Conservation (phyloP, 345 rosid genomes). For the Eucalyptus albens region DNA sequence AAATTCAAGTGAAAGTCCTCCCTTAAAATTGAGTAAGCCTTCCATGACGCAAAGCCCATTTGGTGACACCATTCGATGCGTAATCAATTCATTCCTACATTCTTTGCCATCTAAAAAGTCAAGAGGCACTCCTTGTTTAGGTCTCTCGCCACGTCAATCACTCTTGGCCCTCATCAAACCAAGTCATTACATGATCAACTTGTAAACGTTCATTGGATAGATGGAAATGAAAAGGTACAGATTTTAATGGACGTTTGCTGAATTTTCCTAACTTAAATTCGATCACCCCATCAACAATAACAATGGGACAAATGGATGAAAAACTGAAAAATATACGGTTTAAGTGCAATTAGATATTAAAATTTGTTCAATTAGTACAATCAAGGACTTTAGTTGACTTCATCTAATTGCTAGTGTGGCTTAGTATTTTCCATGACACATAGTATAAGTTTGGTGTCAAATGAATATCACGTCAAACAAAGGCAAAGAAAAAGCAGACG, state of each 20-base stretch:
- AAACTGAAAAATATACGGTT: fast-evolving
- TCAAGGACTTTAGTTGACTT: neutral
- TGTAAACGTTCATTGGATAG: fast-evolving
- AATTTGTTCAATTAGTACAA: neutral
- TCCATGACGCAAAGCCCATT: neutral
- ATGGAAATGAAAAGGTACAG: neutral
- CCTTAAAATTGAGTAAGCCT: neutral
- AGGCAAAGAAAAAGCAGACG: neutral
- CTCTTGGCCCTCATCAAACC: fast-evolving
- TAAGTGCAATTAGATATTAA: neutral
- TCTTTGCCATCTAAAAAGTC: neutral
- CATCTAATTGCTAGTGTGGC: neutral
- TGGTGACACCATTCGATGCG: fast-evolving
- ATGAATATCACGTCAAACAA: neutral
- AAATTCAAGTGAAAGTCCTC: neutral
- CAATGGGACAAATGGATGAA: neutral
- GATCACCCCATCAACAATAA: neutral
- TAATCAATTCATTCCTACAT: neutral
- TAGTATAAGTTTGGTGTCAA: neutral
- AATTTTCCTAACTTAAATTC: neutral
- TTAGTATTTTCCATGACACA: neutral
- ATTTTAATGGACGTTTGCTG: fast-evolving
- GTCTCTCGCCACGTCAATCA: fast-evolving
- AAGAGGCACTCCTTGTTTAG: neutral
- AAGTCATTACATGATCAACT: neutral